Base-by-base conservation (phyloP, 2,329 filamentous ascomycete genomes). In the Penicillium capsulatum region DNA sequence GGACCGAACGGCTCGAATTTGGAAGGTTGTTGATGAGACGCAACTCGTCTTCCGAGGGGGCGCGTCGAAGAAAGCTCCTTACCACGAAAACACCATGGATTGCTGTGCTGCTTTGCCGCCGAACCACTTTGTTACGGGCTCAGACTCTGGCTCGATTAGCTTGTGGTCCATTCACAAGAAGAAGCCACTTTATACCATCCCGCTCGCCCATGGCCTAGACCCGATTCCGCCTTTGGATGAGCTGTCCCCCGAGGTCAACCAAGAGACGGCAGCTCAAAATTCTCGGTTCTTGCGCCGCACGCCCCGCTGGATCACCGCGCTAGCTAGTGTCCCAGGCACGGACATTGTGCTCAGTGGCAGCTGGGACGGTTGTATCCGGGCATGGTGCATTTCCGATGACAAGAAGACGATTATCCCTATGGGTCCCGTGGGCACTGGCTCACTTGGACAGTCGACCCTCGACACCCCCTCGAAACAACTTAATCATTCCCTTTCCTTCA, bases 11-110 rank as follows among this genome's bases (percentile, higher is more conserved):
- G 92, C 91, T 27, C 77, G 92, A 42, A 69, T 95, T 53, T 98
- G 92, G 92, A 96, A 96, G 66, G 90, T 98, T 1, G 81, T 87
- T 3, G 92, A 98, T 56, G 91, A 98, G 69, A 87, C 85, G 1
- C 92, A 98, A 63, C 78, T 98, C 5, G 90, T 97, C 2, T 98
- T 97, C 67, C 83, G 91, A 33, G 91, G 90, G 42, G 88, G 89
- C 47, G 68, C 63, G 31, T 69, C 62, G 29, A 72, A 62, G 33
- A 66, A 71, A 11, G 70, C 72, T 11, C 55, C 67, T 7, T 79
- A 81, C 46, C 70, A 76, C 30, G 81, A 96, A 64, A 91, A 89
- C 39, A 94, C 84, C 59, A 90, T 96, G 66, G 92, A 98, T 66
- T 83, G 89, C 45, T 81, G 97, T 17, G 85, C 90, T 42, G 88